Percentiles rank a stretch among this genome's conserved stretches.
Conservation (phyloP, 805 yeast species). For the Candida bentonensis region DNA sequence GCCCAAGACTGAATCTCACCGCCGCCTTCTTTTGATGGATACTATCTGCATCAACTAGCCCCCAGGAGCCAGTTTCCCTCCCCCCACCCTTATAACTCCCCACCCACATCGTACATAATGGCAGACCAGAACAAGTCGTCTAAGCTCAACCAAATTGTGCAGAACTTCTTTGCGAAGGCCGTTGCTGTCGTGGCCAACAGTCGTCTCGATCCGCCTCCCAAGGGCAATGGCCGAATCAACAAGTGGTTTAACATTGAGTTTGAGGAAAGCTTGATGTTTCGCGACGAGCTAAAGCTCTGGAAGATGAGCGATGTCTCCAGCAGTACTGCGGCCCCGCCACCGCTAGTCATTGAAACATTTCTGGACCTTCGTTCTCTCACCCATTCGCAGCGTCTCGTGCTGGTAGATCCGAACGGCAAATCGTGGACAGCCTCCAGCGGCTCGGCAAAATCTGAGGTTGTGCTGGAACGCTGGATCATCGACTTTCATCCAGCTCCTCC, state of each 20-base stretch:
- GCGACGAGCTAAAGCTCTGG: constrained; percentile 58
- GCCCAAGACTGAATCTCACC: no score
- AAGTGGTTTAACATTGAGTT: constrained; percentile 28
- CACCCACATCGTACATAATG: no score
- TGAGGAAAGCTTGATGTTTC: constrained; percentile 24
- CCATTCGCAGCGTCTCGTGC: constrained; percentile 42
- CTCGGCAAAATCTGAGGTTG: constrained; percentile 64
- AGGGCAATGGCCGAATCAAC: constrained; percentile 15
- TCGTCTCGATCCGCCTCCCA: constrained; percentile 11
- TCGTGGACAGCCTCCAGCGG: constrained; percentile 41
- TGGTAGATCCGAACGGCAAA: constrained; percentile 40
- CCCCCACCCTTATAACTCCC: no score
- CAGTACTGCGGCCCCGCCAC: constrained; percentile 35
- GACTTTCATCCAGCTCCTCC: constrained; percentile 47
- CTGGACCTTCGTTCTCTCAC: constrained; percentile 49
- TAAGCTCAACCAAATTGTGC: constrained; percentile 17
- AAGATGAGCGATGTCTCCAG: constrained; percentile 20
- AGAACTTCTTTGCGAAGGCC: constrained; percentile 27
- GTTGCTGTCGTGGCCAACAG: constrained; percentile 22
- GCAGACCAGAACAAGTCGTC: neutral
- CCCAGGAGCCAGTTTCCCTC: no score
- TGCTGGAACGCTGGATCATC: constrained; percentile 84
- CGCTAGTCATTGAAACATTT: constrained; percentile 74
- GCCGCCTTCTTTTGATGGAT: no score
- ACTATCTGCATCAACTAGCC: no score